These are phyloP conservation scores for Trametes hirsuta DNA, from an alignment of 1,284 basidiomycete genomes.

Conservation along the genomic window DNA sequence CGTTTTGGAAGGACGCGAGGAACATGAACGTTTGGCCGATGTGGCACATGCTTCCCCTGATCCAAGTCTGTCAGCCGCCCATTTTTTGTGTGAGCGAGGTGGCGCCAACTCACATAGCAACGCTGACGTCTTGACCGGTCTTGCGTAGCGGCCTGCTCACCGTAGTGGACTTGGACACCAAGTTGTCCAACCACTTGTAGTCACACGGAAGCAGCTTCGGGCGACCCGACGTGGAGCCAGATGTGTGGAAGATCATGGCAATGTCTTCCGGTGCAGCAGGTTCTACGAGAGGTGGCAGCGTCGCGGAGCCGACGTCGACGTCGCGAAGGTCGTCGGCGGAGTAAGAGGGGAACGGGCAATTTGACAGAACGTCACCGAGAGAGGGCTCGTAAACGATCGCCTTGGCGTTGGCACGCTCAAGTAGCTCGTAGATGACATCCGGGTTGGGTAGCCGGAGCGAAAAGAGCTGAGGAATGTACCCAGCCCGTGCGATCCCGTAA, in stretches of 20 bases:
- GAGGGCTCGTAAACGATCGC: slow-evolving; percentile 61
- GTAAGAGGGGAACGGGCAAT: slow-evolving; percentile 52
- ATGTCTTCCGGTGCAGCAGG: slow-evolving; percentile 35
- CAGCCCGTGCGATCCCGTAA: slow-evolving; percentile 69
- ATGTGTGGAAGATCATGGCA: slow-evolving; percentile 73
- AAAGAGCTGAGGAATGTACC: slow-evolving; percentile 72
- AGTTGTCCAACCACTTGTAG: slow-evolving; percentile 60
- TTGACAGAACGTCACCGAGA: slow-evolving; percentile 40
- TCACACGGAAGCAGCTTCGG: slow-evolving; percentile 72
- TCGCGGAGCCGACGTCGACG: slow-evolving; percentile 30
- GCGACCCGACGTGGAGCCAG: slow-evolving; percentile 72
- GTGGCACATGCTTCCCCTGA: slow-evolving; percentile 37
- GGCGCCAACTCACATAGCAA: slow-evolving; percentile 30
- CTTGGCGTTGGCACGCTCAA: slow-evolving; percentile 55
- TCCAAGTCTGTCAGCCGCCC: slow-evolving; percentile 6
- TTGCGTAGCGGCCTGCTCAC: slow-evolving; percentile 52
- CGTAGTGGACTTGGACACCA: slow-evolving; percentile 57
- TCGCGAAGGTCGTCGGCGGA: slow-evolving; percentile 43
- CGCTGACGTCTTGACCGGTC: slow-evolving; percentile 60
- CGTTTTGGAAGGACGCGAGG: slow-evolving; percentile 68
- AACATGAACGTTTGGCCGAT: slow-evolving; percentile 49
- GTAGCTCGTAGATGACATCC: slow-evolving; percentile 63
- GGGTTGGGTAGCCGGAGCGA: slow-evolving; percentile 71
- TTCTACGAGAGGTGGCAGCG: slow-evolving; percentile 34
- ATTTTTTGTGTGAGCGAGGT: background rate